Conservation (phyloP, 352 stramenopile species). For the Globisporangium nunn region DNA sequence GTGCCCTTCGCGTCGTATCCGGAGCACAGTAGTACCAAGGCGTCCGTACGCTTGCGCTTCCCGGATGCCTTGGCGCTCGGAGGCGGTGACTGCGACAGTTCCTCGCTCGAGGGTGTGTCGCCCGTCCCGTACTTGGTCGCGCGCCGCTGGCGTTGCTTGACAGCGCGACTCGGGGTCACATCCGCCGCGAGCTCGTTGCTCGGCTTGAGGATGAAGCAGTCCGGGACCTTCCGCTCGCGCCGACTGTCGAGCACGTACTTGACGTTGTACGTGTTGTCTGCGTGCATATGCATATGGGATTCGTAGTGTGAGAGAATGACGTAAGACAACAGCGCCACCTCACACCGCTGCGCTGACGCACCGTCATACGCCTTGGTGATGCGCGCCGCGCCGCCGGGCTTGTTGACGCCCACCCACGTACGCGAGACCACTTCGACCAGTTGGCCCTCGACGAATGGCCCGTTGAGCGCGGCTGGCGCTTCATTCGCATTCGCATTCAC, state of each 20-base stretch:
- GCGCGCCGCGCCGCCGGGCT: slow-evolving; percentile 78
- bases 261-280: slow-evolving; percentile 46
- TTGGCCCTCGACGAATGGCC: slow-evolving; percentile 48
- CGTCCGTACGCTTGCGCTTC: slow-evolving; percentile 23
- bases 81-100: not conserved
- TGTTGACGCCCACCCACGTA: slow-evolving; percentile 91
- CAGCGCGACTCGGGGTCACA: slow-evolving; percentile 28
- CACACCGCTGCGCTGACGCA: slow-evolving; percentile 4
- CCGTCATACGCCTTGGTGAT: slow-evolving; percentile 57
- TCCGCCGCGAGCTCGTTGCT: slow-evolving; percentile 31
- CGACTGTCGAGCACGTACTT: slow-evolving; percentile 47
- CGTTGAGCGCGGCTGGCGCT: slow-evolving; percentile 9
- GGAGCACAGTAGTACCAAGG: slow-evolving; percentile 50
- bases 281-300: slow-evolving; percentile 14
- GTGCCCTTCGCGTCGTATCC: slow-evolving; percentile 38
- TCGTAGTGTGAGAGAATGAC: not conserved
- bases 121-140: slow-evolving; percentile 2
- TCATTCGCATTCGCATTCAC: not conserved
- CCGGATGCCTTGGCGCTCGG: not conserved
- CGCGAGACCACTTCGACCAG: slow-evolving; percentile 84
- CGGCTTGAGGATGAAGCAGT: slow-evolving; percentile 31
- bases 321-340: not conserved
- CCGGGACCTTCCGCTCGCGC: slow-evolving; percentile 24
- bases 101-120: slow-evolving; percentile 6
- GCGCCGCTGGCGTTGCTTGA: slow-evolving; percentile 19